A percentile compares a stretch with the other conserved stretches of the same genome.
Conservation (phyloP, 2,329 filamentous ascomycete species). For the Lasiodiplodia hormozganensis region DNA sequence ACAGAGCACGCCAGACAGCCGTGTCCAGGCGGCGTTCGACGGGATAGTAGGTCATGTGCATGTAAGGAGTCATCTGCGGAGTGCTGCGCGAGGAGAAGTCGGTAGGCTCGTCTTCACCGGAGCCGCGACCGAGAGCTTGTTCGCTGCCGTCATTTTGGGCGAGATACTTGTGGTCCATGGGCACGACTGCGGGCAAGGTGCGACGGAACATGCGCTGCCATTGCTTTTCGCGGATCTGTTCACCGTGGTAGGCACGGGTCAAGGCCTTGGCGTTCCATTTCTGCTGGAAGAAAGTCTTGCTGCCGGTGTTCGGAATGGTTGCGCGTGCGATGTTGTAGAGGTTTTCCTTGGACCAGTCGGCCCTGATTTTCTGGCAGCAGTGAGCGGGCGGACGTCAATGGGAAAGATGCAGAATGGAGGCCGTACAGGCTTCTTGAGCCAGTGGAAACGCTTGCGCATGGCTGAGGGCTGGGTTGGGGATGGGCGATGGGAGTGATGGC, state of each 20-base stretch:
- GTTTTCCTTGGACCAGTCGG: conserved; percentile 98
- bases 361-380: conserved; percentile 77
- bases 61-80: conserved; percentile 75
- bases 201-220: conserved; percentile 94
- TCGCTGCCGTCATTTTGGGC: conserved; percentile 82
- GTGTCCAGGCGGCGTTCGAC: conserved; percentile 90
- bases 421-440: conserved; percentile 70
- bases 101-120: conserved; percentile 60
- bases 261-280: conserved; percentile 93
- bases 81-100: conserved; percentile 31
- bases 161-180: conserved; percentile 83
- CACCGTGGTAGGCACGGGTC: conserved; percentile 89
- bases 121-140: conserved; percentile 82
- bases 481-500: conserved; percentile 15
- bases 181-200: conserved; percentile 79
- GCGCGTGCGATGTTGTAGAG: conserved; percentile 81
- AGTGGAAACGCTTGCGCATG: conserved; percentile 68
- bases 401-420: conserved; percentile 28
- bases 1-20: conserved; percentile 91
- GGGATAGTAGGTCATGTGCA: conserved; percentile 94
- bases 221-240: conserved; percentile 89
- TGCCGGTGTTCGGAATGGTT: conserved; percentile 38
- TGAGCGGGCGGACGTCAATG: conserved; percentile 5
- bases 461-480: conserved; percentile 30
- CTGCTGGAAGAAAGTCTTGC: conserved; percentile 90